Conservation (phyloP, 2,329 filamentous ascomycete species). For the Colletotrichum brevisporum region DNA sequence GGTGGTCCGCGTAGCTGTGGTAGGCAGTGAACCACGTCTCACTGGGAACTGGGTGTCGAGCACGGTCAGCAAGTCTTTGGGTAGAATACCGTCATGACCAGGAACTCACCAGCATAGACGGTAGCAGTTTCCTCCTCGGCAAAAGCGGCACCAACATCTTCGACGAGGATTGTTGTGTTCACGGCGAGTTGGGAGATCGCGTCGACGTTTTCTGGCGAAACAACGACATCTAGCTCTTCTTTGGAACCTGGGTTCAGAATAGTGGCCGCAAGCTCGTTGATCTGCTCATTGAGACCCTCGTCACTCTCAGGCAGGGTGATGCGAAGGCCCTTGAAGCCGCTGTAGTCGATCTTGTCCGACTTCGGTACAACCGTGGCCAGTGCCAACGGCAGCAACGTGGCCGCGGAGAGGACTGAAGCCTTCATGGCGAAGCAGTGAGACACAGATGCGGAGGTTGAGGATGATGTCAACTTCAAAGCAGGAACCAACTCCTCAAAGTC, state of each 20-base stretch:
- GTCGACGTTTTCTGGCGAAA: constrained; percentile 48
- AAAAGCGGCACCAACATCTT: constrained; percentile 49
- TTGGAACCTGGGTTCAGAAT: constrained; percentile 23
- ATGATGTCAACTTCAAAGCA: background rate
- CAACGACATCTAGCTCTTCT: constrained; percentile 48
- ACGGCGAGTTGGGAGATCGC: constrained; percentile 49
- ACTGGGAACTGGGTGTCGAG: constrained; percentile 9
- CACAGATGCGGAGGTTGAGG: background rate
- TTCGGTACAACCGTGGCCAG: constrained; percentile 17
- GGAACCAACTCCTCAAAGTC: background rate
- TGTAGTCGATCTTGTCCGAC: constrained; percentile 34
- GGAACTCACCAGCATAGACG: constrained; percentile 34
- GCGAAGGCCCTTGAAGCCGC: constrained; percentile 39
- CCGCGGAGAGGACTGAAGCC: constrained; percentile 16
- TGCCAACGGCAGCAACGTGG: constrained; percentile 14
- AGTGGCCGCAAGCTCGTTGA: constrained; percentile 28
- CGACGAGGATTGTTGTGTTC: constrained; percentile 48
- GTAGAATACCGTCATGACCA: background rate
- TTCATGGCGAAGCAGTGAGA: constrained; percentile 18
- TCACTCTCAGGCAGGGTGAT: constrained; percentile 23
- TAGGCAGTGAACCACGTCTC: constrained; percentile 67
- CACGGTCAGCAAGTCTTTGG: constrained; percentile 15
- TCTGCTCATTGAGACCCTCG: constrained; percentile 23
- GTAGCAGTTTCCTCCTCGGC: constrained; percentile 44
- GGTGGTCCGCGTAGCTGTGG: constrained; percentile 65